A percentile compares a stretch with the other conserved stretches of the same genome.
Conservation (phyloP, 202 grass and related monocot genomes). For the Musa balbisiana region DNA sequence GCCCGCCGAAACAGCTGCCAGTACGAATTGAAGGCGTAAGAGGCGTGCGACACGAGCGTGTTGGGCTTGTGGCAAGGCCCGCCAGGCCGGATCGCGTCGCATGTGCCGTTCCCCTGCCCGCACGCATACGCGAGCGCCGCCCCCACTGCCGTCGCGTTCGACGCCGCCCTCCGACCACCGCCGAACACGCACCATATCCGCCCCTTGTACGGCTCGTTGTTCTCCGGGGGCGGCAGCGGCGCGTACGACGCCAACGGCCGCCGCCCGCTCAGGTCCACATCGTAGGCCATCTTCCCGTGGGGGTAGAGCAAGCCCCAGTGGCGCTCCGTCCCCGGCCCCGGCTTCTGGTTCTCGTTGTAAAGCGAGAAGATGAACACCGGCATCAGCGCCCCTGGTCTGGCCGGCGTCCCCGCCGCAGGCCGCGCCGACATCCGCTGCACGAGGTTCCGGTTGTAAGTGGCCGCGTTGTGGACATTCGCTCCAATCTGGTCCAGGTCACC, state of each 20-base stretch:
- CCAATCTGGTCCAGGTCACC: conserved; percentile 50
- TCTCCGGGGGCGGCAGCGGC: conserved; percentile 31
- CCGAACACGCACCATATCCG: conserved; percentile 39
- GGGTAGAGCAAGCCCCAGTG: conserved; percentile 56
- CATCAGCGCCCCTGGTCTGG: conserved; percentile 25
- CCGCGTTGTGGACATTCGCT: conserved; percentile 44
- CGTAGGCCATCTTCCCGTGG: conserved; percentile 37
- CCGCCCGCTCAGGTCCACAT: conserved; percentile 32
- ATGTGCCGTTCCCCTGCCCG: conserved; percentile 27
- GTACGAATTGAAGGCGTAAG: conserved; percentile 90
- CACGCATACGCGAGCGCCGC: conserved; percentile 23
- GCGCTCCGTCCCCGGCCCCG: conserved; percentile 32
- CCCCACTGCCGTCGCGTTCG: conserved; percentile 24
- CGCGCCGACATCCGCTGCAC: conserved; percentile 25
- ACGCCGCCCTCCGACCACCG: conserved; percentile 8
- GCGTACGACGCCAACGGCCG: conserved; percentile 22
- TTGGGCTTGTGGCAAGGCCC: conserved; percentile 29
- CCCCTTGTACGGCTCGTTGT: conserved; percentile 42
- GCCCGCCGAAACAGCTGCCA: conserved; percentile 75
- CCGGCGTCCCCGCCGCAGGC: conserved; percentile 30
- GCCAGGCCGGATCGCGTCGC: conserved; percentile 24
- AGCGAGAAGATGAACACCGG: conserved; percentile 50
- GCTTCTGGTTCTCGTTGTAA: conserved; percentile 52
- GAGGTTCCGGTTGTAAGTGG: conserved; percentile 64
- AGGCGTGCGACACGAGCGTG: conserved; percentile 32